Conservation (phyloP, 371 early-diverging fungal species). For the Amoeboaphelidium occidentale region DNA sequence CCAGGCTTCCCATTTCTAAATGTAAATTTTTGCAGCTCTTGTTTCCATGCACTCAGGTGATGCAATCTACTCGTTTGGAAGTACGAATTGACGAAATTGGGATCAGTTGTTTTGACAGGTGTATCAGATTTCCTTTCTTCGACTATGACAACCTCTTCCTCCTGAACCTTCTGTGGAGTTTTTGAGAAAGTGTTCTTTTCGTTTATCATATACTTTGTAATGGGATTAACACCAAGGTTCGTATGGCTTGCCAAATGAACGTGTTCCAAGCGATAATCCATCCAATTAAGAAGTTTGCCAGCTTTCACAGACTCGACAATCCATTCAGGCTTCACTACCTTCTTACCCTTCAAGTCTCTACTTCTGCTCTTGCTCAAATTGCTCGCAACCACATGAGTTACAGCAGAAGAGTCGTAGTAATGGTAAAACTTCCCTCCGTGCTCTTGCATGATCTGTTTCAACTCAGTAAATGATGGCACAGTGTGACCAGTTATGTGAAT, state of each 20-base stretch:
- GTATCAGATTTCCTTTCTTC: no score
- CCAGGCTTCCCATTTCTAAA: constrained; percentile 12
- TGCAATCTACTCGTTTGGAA: constrained; percentile 57
- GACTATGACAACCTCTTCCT: no score
- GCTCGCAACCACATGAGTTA: constrained; percentile 40
- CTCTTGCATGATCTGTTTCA: no score
- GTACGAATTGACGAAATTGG: constrained; percentile 43
- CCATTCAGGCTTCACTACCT: constrained; percentile 55
- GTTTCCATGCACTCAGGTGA: constrained; percentile 54
- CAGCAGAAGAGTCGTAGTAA: no score
- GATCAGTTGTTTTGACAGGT: constrained; percentile 17
- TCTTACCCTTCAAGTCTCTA: constrained; percentile 36
- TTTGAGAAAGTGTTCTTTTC: no score
- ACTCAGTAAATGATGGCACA: no score
- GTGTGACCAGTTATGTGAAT: no score
- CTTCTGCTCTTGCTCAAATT: constrained; percentile 35
- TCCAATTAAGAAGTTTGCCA: constrained; percentile 31
- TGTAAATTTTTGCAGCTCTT: constrained; percentile 25
- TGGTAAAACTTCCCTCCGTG: no score
- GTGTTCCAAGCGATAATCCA: constrained; percentile 21
- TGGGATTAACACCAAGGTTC: constrained; percentile 1
- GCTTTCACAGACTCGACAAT: constrained; percentile 34
- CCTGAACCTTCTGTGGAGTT: no score
- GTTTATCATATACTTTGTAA: no score
- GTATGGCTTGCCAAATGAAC: constrained; percentile 3